Base-by-base conservation (phyloP, 2,329 filamentous ascomycete species). In the Hymenoscyphus albidus region DNA sequence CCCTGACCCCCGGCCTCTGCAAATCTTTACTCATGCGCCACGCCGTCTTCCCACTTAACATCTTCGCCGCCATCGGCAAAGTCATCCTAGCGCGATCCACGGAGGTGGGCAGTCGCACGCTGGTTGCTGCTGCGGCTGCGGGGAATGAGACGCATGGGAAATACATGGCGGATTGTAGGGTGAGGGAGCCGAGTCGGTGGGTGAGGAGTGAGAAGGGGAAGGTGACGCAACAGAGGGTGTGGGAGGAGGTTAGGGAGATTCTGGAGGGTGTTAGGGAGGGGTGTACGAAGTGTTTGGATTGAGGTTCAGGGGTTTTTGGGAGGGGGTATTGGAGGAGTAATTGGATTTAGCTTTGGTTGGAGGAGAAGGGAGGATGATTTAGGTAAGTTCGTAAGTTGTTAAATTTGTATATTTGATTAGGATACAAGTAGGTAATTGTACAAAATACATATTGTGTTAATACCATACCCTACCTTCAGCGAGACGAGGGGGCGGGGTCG, bases 221-320 rank as follows among this genome's bases (percentile, higher is more conserved):
- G 44, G 62, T 72, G 61, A 65, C 59, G 74, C 78, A 78, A 64
- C 69, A 71, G 57, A 77, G 72, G 64, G 71, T 81, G 2, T 83
- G 77, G 71, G 74, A 69, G 16, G 80, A 84, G 73, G 67, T 83
- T 68, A 58, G 78, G 66, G 76, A 69, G 12, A 73, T 80, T 22
- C 62, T 83, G 38, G 80, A 83, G 59, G 73, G 61, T 2, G 75
- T 82, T 39, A 75, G 80, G 65, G 77, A 78, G 0, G 78, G 78
- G 0, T 69, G 81, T 51, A 66, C 14, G 14, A 65, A 66, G 55
- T 70, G 71, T 39, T 64, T 55, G 54, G 54, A 61, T 32, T 32
- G 18, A 55, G 31, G 35, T 35, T 5, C 5, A 4, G 5, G 35
- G 35, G 35, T 10, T 35, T 35, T 35, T 2, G 35, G 35, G 6